Evolutionary conservation across 768 basidiomycete species (phyloP).

Genomic region (Gautieria morchelliformis): DNA sequence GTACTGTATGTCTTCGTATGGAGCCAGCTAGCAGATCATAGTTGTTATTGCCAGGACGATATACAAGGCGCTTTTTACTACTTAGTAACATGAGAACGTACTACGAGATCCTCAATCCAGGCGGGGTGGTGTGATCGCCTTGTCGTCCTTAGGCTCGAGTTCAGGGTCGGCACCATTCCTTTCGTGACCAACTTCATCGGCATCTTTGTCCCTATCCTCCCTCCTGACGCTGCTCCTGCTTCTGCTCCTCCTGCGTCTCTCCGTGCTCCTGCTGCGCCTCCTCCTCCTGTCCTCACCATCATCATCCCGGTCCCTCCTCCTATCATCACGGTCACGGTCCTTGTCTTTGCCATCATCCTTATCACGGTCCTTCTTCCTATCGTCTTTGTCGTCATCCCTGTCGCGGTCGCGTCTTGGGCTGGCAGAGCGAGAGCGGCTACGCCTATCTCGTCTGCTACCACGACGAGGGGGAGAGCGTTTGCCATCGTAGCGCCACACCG

Average conservation of each 20-base stretch:
- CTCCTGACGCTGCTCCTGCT: slow-evolving; percentile 37
- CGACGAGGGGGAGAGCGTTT: slow-evolving; percentile 32
- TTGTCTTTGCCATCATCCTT: slow-evolving; percentile 33
- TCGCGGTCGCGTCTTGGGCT: slow-evolving; percentile 38
- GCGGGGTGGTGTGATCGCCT: slow-evolving; percentile 42
- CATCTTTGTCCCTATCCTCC: slow-evolving; percentile 24
- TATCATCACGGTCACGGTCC: slow-evolving; percentile 26
- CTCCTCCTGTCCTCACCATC: slow-evolving; percentile 28
- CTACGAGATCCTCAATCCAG: no score
- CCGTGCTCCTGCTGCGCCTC: slow-evolving; percentile 41
- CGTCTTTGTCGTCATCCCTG: slow-evolving; percentile 19
- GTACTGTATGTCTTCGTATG: no score
- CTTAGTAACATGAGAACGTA: no score
- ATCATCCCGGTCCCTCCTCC: slow-evolving; percentile 21
- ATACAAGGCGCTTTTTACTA: no score
- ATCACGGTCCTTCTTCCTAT: slow-evolving; percentile 25
- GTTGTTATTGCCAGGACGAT: no score
- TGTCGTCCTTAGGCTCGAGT: slow-evolving; percentile 4
- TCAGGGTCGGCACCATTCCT: slow-evolving; percentile 83
- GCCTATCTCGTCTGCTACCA: slow-evolving; percentile 16
- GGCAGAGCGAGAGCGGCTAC: slow-evolving; percentile 40
- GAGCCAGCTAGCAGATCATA: no score
- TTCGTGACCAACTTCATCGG: slow-evolving; percentile 32
- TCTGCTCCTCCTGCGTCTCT: slow-evolving; percentile 17
- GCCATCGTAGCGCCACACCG: slow-evolving; percentile 72